These are phyloP conservation scores for Phytophthora chlamydospora DNA, from an alignment of 352 stramenopile genomes.

Conservation along the genomic window DNA sequence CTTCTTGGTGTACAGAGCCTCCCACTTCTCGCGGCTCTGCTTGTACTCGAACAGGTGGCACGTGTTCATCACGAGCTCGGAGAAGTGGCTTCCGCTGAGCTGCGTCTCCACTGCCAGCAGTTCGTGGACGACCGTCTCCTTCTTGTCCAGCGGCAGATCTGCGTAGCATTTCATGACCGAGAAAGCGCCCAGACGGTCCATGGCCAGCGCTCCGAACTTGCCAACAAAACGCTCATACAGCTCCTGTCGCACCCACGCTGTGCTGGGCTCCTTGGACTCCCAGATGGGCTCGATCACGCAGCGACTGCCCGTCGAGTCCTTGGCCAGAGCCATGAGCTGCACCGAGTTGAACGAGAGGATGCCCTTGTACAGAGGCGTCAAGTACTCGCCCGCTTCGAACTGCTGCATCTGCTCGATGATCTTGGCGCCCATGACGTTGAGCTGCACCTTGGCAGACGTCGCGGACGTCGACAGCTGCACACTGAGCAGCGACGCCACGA, in stretches of 20 bases:
- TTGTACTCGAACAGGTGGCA: constrained; percentile 84
- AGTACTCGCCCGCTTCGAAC: constrained; percentile 57
- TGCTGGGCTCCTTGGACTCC: constrained; percentile 62
- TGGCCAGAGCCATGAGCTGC: constrained; percentile 75
- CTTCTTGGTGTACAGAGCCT: constrained; percentile 77
- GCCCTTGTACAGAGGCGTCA: constrained; percentile 61
- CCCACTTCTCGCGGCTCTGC: constrained; percentile 80
- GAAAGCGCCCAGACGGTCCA: constrained; percentile 80
- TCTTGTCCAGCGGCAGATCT: constrained; percentile 58
- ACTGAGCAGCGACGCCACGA: constrained; percentile 67
- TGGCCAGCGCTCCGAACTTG: constrained; percentile 69
- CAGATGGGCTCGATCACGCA: constrained; percentile 83
- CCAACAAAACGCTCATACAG: constrained; percentile 76
- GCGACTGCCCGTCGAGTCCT: constrained; percentile 80
- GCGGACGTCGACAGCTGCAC: constrained; percentile 70
- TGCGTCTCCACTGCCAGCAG: constrained; percentile 73
- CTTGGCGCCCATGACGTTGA: constrained; percentile 83
- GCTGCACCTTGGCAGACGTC: constrained; percentile 58
- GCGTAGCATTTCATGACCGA: constrained; percentile 88
- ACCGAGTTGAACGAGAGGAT: constrained; percentile 69
- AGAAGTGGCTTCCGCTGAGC: constrained; percentile 80
- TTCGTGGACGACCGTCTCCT: constrained; percentile 74
- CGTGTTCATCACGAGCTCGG: constrained; percentile 82
- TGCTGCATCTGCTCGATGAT: constrained; percentile 76
- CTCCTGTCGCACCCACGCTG: constrained; percentile 63